These are phyloP conservation scores for Uronychia setigera DNA, from an alignment of 73 alveolate species.

Conservation along the genomic window DNA sequence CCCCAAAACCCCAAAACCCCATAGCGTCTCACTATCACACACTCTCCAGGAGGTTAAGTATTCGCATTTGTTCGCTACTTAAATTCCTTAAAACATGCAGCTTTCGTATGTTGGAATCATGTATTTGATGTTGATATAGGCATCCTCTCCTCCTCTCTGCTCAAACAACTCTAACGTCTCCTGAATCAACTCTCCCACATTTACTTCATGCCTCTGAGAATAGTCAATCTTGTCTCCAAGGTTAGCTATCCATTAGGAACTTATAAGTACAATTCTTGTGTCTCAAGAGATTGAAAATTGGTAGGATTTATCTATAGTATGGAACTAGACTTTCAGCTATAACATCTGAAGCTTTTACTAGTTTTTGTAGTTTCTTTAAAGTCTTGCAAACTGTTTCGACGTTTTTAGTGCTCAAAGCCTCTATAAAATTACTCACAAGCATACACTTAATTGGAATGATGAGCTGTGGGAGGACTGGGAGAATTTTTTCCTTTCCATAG, in stretches of 20 bases:
- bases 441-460: constrained; percentile 89
- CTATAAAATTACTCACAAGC: constrained; percentile 22
- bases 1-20: constrained; percentile 30
- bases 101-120: constrained; percentile 99
- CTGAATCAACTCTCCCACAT: constrained; percentile 96
- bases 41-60: no score
- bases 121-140: constrained; percentile 97
- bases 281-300: constrained; percentile 92
- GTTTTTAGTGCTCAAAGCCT: constrained; percentile 94
- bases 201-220: constrained; percentile 89
- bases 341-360: constrained; percentile 88
- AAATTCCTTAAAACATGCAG: no score
- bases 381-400: constrained; percentile 94
- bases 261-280: constrained; percentile 87
- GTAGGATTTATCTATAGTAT: constrained; percentile 95
- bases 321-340: constrained; percentile 99
- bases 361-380: constrained; percentile 89
- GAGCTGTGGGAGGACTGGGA: constrained; percentile 96
- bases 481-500: constrained; percentile 89
- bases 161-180: constrained; percentile 98
- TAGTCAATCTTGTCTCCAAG: constrained; percentile 97
- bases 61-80: no score
- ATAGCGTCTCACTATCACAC: no score
- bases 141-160: constrained; percentile 99
- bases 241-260: no score